phyloP scores from a whole-genome alignment of 2,329 filamentous ascomycete species.

The Aspergillus brasiliensis region DNA sequence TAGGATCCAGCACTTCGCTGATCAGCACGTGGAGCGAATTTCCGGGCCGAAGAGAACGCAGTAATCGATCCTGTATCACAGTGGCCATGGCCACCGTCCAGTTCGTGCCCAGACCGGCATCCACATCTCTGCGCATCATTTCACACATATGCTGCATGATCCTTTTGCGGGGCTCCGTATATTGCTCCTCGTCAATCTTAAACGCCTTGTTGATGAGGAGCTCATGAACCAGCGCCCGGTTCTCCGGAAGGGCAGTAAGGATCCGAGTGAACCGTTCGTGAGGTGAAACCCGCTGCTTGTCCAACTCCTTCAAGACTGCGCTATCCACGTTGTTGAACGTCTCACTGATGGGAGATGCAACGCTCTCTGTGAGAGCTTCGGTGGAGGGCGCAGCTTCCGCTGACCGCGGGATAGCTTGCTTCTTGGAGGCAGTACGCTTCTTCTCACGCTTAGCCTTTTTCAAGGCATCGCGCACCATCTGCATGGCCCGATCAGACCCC shows the following conservation, averaged over 20 bases:
- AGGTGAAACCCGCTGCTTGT: constrained; percentile 37
- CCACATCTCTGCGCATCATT: constrained; percentile 60
- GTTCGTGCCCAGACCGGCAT: constrained; percentile 55
- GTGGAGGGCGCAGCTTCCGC: constrained; percentile 43
- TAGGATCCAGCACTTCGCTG: constrained; percentile 62
- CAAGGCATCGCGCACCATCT: constrained; percentile 62
- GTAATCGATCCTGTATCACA: constrained; percentile 62
- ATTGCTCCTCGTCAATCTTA: constrained; percentile 56
- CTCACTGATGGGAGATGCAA: constrained; percentile 44
- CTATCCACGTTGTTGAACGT: constrained; percentile 42
- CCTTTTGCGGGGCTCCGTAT: constrained; percentile 55
- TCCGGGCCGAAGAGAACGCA: constrained; percentile 60
- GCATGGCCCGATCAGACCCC: constrained; percentile 61
- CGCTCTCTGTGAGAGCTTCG: constrained; percentile 40
- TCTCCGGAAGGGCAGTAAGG: constrained; percentile 62
- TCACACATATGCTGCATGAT: constrained; percentile 62
- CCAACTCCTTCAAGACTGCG: constrained; percentile 37
- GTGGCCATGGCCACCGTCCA: constrained; percentile 70
- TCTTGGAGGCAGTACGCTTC: constrained; percentile 51
- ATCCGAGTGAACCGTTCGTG: constrained; percentile 52
- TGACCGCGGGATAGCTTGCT: constrained; percentile 60
- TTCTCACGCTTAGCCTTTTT: constrained; percentile 59
- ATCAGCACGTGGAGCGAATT: constrained; percentile 65
- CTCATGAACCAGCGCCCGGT: constrained; percentile 64
- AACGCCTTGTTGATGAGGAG: constrained; percentile 66